Evolutionary conservation across 176 grass and related monocot species (phyloP).

Genomic region (Zea luxurians): DNA sequence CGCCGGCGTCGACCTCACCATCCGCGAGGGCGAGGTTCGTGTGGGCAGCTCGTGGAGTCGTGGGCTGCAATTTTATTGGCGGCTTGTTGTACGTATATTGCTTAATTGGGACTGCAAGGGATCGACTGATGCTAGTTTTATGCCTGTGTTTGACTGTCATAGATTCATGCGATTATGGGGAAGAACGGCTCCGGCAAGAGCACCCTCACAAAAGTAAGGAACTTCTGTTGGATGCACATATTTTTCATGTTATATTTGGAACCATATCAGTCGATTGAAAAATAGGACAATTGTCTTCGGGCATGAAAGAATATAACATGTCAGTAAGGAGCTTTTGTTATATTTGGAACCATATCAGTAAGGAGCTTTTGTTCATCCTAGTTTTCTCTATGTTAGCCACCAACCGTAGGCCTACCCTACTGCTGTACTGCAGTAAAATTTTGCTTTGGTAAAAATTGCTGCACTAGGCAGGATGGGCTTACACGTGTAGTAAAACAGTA

Average conservation of each 20-base stretch:
- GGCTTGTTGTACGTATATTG: not conserved
- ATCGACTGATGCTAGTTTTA: constrained; percentile 21
- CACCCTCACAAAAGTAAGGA: constrained; percentile 82
- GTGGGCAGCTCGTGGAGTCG: not conserved
- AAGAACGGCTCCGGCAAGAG: constrained; percentile 95
- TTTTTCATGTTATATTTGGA: not conserved
- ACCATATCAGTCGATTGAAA: not conserved
- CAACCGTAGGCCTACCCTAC: not conserved
- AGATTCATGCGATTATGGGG: constrained; percentile 95
- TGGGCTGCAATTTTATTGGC: not conserved
- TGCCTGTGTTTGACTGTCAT: constrained; percentile 26
- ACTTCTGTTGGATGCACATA: constrained; percentile 2
- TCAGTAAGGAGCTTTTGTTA: too few relatives aligned
- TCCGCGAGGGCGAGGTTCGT: constrained; percentile 75
- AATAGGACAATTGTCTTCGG: not conserved
- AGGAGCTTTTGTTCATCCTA: not conserved
- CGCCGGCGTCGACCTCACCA: constrained; percentile 69
- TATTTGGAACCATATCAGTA: too few relatives aligned
- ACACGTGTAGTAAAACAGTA: not conserved
- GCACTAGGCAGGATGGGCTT: not conserved
- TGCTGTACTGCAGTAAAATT: not conserved
- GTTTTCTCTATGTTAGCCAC: not conserved
- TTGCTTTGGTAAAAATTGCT: not conserved
- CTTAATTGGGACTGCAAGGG: not conserved
- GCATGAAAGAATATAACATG: not conserved